phyloP scores from a whole-genome alignment of 257 asterid species.

The Oldenlandia corymbosa region DNA sequence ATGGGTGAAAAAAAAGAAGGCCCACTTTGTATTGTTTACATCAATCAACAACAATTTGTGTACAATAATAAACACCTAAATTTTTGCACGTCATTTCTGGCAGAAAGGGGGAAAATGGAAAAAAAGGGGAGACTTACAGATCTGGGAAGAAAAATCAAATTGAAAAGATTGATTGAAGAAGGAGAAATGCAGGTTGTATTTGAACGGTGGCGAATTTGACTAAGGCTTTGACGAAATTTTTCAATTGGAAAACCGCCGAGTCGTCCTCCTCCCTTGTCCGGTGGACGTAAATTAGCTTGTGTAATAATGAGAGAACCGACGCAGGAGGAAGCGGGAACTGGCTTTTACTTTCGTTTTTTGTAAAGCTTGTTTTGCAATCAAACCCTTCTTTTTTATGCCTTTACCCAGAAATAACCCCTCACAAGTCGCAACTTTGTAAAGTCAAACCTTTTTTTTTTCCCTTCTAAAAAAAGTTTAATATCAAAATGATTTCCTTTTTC shows the following conservation, averaged over 20 bases:
- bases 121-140: conserved; percentile 20
- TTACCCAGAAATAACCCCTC: no score
- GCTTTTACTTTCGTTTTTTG: conserved; percentile 8
- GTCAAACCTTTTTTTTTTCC: no score
- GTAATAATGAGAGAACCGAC: conserved; percentile 20
- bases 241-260: conserved; percentile 35
- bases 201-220: conserved; percentile 8
- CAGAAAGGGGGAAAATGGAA: background rate
- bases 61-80: background rate
- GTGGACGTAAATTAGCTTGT: background rate
- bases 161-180: conserved; percentile 7
- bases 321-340: conserved; percentile 52
- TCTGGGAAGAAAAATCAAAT: conserved; percentile 14
- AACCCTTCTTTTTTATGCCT: conserved; percentile 11
- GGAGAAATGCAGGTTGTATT: background rate
- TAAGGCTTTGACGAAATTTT: conserved; percentile 2
- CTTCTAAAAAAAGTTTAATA: no score
- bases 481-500: no score
- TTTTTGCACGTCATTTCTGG: background rate
- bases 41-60: background rate
- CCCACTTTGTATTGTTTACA: background rate
- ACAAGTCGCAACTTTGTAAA: no score
- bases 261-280: background rate
- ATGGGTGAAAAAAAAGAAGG: background rate
- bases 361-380: conserved; percentile 20